These are phyloP conservation scores for Ambrosia hybrid DNA, from an alignment of 140 eudicot genomes.

Conservation along the genomic window DNA sequence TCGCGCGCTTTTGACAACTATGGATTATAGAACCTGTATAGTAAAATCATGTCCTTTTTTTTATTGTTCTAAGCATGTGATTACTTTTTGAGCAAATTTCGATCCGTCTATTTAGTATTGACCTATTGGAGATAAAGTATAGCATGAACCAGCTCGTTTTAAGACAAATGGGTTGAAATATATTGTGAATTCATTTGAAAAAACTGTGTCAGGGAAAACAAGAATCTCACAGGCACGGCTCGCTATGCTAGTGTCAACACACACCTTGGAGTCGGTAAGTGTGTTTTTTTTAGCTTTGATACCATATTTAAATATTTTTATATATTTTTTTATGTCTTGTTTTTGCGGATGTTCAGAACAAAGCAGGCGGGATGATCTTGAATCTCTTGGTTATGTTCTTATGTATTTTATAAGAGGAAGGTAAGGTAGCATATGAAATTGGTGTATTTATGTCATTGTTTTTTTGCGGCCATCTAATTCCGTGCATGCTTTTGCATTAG, in stretches of 20 bases:
- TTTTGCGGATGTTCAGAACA: slow-evolving; percentile 55
- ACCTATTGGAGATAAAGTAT: too few species aligned
- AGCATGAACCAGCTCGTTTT: too few species aligned
- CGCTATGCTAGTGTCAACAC: slow-evolving; percentile 99
- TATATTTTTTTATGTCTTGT: neutral
- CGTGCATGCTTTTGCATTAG: slow-evolving; percentile 38
- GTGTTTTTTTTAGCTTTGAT: neutral
- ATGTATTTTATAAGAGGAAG: slow-evolving; percentile 99
- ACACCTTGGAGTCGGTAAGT: slow-evolving; percentile 94
- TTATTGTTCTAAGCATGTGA: too few species aligned
- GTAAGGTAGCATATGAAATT: slow-evolving; percentile 33
- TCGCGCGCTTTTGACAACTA: too few species aligned
- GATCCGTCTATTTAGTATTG: too few species aligned
- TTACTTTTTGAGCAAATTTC: too few species aligned
- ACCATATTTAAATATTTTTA: neutral
- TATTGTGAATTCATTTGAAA: slow-evolving; percentile 11
- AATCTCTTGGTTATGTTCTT: slow-evolving; percentile 96
- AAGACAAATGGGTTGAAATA: too few species aligned
- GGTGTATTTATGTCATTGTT: neutral
- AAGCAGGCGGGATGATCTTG: slow-evolving; percentile 98
- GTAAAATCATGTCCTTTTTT: too few species aligned
- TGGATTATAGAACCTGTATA: too few species aligned
- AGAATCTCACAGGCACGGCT: slow-evolving; percentile 99
- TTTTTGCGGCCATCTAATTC: neutral
- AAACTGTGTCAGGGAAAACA: slow-evolving; percentile 67